These are phyloP conservation scores for Kwoniella pini DNA, from an alignment of 768 basidiomycete genomes.

Conservation along the genomic window DNA sequence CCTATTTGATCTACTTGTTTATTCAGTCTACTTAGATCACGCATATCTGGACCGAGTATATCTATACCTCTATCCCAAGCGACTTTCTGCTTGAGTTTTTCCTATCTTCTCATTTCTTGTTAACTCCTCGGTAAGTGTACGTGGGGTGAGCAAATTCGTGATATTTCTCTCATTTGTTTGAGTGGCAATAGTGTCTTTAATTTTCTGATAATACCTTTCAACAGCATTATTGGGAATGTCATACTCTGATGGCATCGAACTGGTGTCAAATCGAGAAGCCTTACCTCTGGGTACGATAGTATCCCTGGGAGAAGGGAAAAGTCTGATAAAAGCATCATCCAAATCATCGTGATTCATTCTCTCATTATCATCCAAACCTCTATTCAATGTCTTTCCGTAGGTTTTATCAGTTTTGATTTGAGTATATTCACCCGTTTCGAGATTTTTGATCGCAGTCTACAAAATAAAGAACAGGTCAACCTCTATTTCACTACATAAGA, in stretches of 20 bases:
- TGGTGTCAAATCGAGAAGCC: not conserved
- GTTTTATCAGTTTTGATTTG: not conserved
- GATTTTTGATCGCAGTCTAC: slow-evolving; percentile 1
- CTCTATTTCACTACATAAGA: too few relatives aligned
- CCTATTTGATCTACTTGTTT: not conserved
- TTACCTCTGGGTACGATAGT: not conserved
- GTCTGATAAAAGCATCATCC: slow-evolving; percentile 4
- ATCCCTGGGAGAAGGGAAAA: slow-evolving; percentile 11
- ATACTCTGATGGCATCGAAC: not conserved
- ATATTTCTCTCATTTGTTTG: not conserved
- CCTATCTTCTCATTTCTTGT: too few relatives aligned
- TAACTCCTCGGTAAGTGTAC: too few relatives aligned
- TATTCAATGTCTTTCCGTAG: slow-evolving; percentile 6
- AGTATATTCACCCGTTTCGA: not conserved
- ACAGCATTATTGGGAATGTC: too few relatives aligned
- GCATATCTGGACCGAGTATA: not conserved
- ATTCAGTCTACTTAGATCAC: not conserved
- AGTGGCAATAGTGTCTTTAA: not conserved
- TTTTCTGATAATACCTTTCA: too few relatives aligned
- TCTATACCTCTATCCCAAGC: too few relatives aligned
- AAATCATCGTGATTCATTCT: not conserved
- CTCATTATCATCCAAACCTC: not conserved
- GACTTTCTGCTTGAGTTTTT: too few relatives aligned
- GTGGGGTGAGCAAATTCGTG: too few relatives aligned
- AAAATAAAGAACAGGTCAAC: not conserved